Evolutionary conservation across 225 moss, liverwort and hornwort genomes (phyloP).

Genomic region (Straminergon stramineum): DNA sequence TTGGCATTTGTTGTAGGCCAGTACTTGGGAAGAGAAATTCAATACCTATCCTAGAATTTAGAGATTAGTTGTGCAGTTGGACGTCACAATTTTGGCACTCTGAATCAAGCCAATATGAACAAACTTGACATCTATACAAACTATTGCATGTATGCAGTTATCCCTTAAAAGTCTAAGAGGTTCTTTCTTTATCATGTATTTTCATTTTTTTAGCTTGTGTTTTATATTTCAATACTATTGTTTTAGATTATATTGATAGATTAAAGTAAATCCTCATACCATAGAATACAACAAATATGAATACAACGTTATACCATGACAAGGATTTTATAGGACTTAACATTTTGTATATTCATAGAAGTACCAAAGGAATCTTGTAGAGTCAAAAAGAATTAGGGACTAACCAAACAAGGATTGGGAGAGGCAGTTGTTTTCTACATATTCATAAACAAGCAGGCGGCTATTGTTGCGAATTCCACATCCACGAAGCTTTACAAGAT

Average conservation of each 20-base stretch:
- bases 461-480: constrained; percentile 40
- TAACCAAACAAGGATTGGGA: constrained; percentile 55
- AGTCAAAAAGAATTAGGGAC: background rate
- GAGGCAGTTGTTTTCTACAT: constrained; percentile 47
- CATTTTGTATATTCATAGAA: background rate
- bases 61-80: too few species aligned
- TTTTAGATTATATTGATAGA: too few species aligned
- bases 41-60: background rate
- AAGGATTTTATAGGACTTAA: too few species aligned
- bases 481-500: constrained; percentile 59
- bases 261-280: background rate
- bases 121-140: background rate
- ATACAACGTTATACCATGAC: background rate
- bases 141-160: background rate
- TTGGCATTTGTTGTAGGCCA: background rate
- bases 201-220: too few species aligned
- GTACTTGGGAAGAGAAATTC: background rate
- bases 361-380: accelerated
- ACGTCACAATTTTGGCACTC: background rate
- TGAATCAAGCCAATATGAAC: background rate
- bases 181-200: background rate
- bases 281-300: background rate
- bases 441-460: constrained; percentile 60
- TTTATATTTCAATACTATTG: background rate
- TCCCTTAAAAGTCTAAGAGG: background rate